Conservation (phyloP, 2,329 filamentous ascomycete genomes). For the Herpotrichia juniperi region DNA sequence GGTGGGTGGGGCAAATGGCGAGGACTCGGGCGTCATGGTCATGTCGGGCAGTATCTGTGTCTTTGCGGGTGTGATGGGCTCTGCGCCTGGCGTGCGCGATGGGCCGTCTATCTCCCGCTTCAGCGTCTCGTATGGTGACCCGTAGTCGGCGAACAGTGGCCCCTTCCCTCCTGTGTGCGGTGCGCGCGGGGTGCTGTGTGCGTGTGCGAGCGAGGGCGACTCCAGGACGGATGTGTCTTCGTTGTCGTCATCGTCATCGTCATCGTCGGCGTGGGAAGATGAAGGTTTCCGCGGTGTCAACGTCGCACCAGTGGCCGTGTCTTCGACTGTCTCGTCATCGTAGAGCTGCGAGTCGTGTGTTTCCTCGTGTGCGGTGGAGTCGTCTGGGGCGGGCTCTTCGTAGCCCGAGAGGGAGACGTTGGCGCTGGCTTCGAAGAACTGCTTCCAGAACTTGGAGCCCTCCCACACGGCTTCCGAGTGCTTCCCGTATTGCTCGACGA, state of each 20-base stretch:
- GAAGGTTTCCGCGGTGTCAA: constrained; percentile 48
- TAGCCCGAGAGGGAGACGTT: constrained; percentile 97
- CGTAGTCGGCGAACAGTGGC: constrained; percentile 66
- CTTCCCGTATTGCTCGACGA: constrained; percentile 94
- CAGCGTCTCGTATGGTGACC: constrained; percentile 78
- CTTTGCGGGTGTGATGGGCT: constrained; percentile 45
- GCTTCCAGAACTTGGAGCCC: constrained; percentile 99
- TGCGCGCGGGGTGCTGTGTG: constrained; percentile 66
- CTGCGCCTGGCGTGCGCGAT: constrained; percentile 32
- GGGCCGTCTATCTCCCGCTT: constrained; percentile 67
- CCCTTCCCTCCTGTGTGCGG: constrained; percentile 35
- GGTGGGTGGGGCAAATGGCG: constrained; percentile 56
- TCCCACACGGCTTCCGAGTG: constrained; percentile 96
- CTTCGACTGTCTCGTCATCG: constrained; percentile 52
- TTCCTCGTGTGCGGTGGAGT: constrained; percentile 57
- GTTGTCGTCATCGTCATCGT: constrained; percentile 41
- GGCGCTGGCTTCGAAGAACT: constrained; percentile 98
- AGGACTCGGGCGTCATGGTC: constrained; percentile 53
- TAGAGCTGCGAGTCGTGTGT: constrained; percentile 44
- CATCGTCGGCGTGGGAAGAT: constrained; percentile 42
- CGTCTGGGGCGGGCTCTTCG: constrained; percentile 72
- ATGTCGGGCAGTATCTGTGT: constrained; percentile 47
- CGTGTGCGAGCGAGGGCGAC: constrained; percentile 57
- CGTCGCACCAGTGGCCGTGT: constrained; percentile 46
- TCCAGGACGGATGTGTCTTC: constrained; percentile 72